phyloP scores from a whole-genome alignment of 192 early-diverging fungal genomes.

The Obelidium mucronatum region DNA sequence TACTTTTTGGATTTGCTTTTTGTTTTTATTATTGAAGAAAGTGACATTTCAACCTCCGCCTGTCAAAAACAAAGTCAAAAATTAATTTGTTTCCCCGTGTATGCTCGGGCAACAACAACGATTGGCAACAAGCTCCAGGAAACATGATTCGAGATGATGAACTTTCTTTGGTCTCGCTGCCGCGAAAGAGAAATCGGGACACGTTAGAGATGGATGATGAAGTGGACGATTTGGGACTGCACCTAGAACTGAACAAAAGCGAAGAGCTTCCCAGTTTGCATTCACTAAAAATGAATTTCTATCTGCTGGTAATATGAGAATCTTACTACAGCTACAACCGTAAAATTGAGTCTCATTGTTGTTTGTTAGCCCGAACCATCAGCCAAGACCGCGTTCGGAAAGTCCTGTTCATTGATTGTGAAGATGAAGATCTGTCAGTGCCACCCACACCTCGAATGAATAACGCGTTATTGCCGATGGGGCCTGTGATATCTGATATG shows the following conservation, averaged over 20 bases:
- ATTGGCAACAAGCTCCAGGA: too few species aligned
- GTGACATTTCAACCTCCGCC: too few species aligned
- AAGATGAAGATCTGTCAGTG: constrained; percentile 22
- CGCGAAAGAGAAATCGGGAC: constrained; percentile 14
- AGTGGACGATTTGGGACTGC: not conserved
- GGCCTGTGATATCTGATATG: not conserved
- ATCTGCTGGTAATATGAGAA: constrained; percentile 6
- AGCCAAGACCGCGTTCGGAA: constrained; percentile 26
- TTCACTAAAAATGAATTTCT: constrained; percentile 17
- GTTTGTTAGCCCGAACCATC: constrained; percentile 13
- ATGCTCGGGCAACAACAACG: too few species aligned
- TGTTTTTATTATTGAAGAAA: not conserved
- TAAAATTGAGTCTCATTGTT: not conserved
- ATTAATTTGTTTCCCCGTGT: too few species aligned
- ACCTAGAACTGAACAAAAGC: constrained; percentile 18
- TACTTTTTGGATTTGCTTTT: too few species aligned
- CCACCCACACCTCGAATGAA: constrained; percentile 9
- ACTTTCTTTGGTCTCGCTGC: too few species aligned
- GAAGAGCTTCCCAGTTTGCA: constrained; percentile 20
- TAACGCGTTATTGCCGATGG: not conserved
- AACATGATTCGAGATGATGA: not conserved
- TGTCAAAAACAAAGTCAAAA: too few species aligned
- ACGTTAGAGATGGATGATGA: constrained; percentile 7
- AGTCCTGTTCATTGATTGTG: constrained; percentile 21
- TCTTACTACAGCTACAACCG: not conserved